Evolutionary conservation across 2,329 filamentous ascomycete species (phyloP), one percentile per base, ranked within the genome.

Genomic region (Colletotrichum magnum): DNA sequence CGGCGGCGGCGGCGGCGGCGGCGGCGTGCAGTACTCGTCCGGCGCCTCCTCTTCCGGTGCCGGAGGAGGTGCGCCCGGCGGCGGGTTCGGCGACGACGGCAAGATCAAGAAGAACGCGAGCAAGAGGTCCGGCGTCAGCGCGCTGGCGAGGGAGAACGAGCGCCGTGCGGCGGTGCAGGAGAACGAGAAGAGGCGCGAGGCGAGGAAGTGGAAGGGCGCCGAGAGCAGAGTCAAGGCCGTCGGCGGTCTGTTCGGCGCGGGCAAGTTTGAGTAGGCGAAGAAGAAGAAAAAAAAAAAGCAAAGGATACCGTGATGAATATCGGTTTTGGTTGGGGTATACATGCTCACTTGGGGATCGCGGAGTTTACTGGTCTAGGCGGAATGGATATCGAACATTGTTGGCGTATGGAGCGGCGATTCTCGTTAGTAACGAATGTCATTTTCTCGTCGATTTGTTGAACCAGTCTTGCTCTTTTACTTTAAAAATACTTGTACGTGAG

Each of bases 41-140:
- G 32, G 53, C 10, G 10, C 16, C 1, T 16, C 13, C 4, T 47
- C 45, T 47, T 4, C 47, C 16, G 18, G 43, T 58, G 24, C 48
- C 52, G 12, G 63, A 4, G 69, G 10, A 48, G 72, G 7, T 3
- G 62, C 56, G 36, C 43, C 61, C 26, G 63, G 67, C n/a, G 51
- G 56, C 66, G 76, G 74, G 41, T 75, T 74, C 58, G 83, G 83
- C 43, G 84, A 84, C n/a, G 83, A 85, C 6, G 83, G 80, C 65
- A 89, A 87, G 79, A 84, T 90, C 64, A 89, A 87, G 77, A 90
- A 88, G 79, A 87, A 82, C 9, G 88, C 88, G 2, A 84, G 87
- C 63, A 90, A 89, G 82, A 83, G 83, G 74, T 90, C 87, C 32
- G 89, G 89, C 21, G 82, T 92, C 68, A 87, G 88, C 74, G 88